Evolutionary conservation across 306 rosid genomes (phyloP).

Genomic region (Cyclanthera cordifolia): DNA sequence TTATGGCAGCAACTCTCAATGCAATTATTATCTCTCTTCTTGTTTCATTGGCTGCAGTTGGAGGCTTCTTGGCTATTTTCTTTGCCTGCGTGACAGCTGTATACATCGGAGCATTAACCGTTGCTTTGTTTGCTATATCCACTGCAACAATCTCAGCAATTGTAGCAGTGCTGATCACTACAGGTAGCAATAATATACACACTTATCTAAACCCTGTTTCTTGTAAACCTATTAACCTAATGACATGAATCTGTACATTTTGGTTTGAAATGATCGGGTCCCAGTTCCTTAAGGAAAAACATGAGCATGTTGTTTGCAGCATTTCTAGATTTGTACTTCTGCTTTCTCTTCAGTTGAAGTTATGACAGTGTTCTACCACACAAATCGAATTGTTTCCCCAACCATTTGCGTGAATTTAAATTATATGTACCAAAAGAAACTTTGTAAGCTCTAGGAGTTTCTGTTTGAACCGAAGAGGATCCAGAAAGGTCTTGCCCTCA

Average conservation of each 20-base stretch:
- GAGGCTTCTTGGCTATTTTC: slow-evolving; percentile 92
- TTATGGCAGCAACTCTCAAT: slow-evolving; percentile 66
- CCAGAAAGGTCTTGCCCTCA: background rate
- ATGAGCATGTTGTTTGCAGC: background rate
- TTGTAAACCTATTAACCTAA: background rate
- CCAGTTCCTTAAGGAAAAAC: background rate
- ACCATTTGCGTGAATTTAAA: background rate
- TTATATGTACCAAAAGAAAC: background rate
- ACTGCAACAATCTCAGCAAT: slow-evolving; percentile 42
- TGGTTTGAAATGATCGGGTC: background rate
- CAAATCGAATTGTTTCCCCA: background rate
- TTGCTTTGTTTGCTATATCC: slow-evolving; percentile 57
- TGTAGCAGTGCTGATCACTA: slow-evolving; percentile 45
- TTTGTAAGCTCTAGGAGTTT: background rate
- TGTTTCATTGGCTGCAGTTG: slow-evolving; percentile 73
- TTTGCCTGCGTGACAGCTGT: slow-evolving; percentile 50
- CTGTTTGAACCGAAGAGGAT: background rate
- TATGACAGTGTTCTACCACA: background rate
- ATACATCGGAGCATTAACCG: slow-evolving; percentile 68
- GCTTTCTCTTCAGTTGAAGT: background rate
- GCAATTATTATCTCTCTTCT: slow-evolving; percentile 60
- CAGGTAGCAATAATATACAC: slow-evolving; percentile 38
- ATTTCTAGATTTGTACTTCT: background rate
- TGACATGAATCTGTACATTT: background rate
- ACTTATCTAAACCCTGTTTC: background rate